phyloP scores from a whole-genome alignment of 2,329 filamentous ascomycete genomes.

The Pseudogymnoascus sp. region DNA sequence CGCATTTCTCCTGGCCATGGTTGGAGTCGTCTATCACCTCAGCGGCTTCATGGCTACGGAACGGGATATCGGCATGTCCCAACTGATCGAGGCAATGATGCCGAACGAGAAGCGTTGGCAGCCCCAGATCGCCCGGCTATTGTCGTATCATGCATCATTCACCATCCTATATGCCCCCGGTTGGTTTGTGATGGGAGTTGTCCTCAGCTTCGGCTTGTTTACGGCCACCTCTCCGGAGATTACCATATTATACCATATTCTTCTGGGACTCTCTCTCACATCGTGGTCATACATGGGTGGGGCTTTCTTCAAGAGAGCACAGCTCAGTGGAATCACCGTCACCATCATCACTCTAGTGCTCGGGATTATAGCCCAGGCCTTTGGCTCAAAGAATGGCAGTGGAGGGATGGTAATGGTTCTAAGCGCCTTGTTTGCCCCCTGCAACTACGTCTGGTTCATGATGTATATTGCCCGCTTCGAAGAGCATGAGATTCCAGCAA shows the following conservation, averaged over 20 bases:
- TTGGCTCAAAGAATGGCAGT: slow-evolving; percentile 40
- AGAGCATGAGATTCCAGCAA: slow-evolving; percentile 46
- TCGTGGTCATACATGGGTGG: slow-evolving; percentile 76
- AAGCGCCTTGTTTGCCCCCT: slow-evolving; percentile 72
- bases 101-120: slow-evolving; percentile 66
- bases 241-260: slow-evolving; percentile 64
- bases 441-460: slow-evolving; percentile 78
- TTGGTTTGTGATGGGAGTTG: slow-evolving; percentile 69
- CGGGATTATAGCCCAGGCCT: slow-evolving; percentile 72
- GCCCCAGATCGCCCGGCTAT: slow-evolving; percentile 65
- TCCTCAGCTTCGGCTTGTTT: slow-evolving; percentile 57
- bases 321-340: slow-evolving; percentile 75
- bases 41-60: slow-evolving; percentile 80
- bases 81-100: slow-evolving; percentile 87
- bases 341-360: slow-evolving; percentile 66
- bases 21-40: slow-evolving; percentile 79
- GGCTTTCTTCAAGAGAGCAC: slow-evolving; percentile 76
- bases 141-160: slow-evolving; percentile 74
- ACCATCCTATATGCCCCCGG: slow-evolving; percentile 70
- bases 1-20: slow-evolving; percentile 68
- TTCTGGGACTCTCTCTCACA: slow-evolving; percentile 67
- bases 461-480: slow-evolving; percentile 73
- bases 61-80: slow-evolving; percentile 78
- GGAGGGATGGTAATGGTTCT: slow-evolving; percentile 59
- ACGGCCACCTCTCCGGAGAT: slow-evolving; percentile 53